Conservation (phyloP, 495 filamentous ascomycete species). For the Trichoderma asperelloides region DNA sequence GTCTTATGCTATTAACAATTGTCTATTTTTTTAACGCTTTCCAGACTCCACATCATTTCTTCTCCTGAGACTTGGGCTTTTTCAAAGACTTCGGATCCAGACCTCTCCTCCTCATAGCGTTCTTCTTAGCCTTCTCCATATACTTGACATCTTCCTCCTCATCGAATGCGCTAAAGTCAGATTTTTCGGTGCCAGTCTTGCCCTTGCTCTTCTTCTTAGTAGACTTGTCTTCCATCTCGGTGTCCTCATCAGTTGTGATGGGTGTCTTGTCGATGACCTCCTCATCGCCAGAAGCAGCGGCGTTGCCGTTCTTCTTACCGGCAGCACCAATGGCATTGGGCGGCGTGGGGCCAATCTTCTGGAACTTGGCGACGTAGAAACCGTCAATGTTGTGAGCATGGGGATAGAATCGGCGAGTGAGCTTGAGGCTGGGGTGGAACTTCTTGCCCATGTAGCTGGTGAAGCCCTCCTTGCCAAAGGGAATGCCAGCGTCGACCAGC, state of each 20-base stretch:
- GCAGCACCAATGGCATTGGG: slow-evolving; percentile 39
- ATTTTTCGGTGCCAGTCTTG: slow-evolving; percentile 21
- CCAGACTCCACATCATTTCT: slow-evolving; percentile 12
- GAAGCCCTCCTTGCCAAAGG: slow-evolving; percentile 91
- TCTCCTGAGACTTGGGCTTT: slow-evolving; percentile 18
- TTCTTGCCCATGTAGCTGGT: slow-evolving; percentile 77
- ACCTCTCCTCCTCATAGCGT: slow-evolving; percentile 45
- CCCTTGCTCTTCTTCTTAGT: slow-evolving; percentile 1
- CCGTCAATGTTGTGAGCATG: slow-evolving; percentile 95
- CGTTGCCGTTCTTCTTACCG: slow-evolving; percentile 25
- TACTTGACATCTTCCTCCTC: slow-evolving; percentile 71
- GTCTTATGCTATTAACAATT: slow-evolving; percentile 4
- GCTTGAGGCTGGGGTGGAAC: slow-evolving; percentile 76
- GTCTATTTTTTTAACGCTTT: slow-evolving; percentile 15
- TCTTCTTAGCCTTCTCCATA: slow-evolving; percentile 64
- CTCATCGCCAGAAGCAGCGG: slow-evolving; percentile 19
- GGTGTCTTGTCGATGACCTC: slow-evolving; percentile 43
- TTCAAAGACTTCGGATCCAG: slow-evolving; percentile 34
- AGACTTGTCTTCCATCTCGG: slow-evolving; percentile 24
- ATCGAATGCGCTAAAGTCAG: slow-evolving; percentile 82
- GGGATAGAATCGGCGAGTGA: slow-evolving; percentile 85
- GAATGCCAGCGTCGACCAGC: slow-evolving; percentile 83
- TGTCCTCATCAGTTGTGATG: slow-evolving; percentile 37
- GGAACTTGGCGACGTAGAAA: slow-evolving; percentile 96
- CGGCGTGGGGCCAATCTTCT: slow-evolving; percentile 75